These are phyloP conservation scores for Erodium maritimum DNA, from an alignment of 345 rosid genomes.

Conservation along the genomic window DNA sequence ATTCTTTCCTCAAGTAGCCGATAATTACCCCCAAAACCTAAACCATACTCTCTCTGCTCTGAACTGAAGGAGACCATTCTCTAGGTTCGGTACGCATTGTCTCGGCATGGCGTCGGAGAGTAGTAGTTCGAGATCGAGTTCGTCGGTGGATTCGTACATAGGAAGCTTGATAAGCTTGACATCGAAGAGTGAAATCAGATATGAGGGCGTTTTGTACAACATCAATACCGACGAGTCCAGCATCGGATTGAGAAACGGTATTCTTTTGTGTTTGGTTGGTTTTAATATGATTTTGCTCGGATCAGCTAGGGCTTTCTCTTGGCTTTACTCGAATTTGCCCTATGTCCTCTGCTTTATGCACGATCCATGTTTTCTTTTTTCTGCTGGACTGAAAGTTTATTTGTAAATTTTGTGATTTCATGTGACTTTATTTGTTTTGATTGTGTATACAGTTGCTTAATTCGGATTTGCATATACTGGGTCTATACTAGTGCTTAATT, in stretches of 20 bases:
- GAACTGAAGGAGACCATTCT: no score
- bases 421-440: background rate
- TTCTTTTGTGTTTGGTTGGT: background rate
- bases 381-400: no score
- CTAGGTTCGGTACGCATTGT: background rate
- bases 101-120: slow-evolving; percentile 50
- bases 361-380: background rate
- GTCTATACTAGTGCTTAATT: no score
- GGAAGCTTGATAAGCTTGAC: slow-evolving; percentile 97
- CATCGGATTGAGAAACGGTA: slow-evolving; percentile 86
- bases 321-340: background rate
- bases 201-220: slow-evolving; percentile 84
- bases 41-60: slow-evolving; percentile 27
- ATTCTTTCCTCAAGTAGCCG: background rate
- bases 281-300: background rate
- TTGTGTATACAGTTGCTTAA: background rate
- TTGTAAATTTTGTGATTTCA: no score
- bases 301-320: background rate
- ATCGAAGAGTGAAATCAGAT: slow-evolving; percentile 93
- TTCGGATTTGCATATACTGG: background rate
- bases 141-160: slow-evolving; percentile 80
- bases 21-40: slow-evolving; percentile 15
- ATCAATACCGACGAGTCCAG: slow-evolving; percentile 95
- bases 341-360: background rate
- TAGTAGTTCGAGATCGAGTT: slow-evolving; percentile 39